A percentile compares a stretch with the other conserved stretches of the same genome.
These are phyloP conservation scores for Fusarium napiforme DNA, from an alignment of 2,329 filamentous ascomycete species.

Conservation along the genomic window DNA sequence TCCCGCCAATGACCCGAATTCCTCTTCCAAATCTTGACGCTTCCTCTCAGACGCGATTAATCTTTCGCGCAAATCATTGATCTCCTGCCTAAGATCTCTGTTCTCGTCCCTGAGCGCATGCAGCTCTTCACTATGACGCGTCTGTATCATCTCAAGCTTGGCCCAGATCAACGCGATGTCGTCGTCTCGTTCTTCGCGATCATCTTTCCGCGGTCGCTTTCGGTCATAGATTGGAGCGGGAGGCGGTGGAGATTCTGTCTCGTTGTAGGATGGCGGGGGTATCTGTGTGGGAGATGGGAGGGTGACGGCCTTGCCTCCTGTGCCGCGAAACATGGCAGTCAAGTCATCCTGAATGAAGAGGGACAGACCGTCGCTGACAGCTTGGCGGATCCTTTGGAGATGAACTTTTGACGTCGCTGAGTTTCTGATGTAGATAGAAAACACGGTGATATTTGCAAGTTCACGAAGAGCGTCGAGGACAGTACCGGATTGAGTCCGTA, in stretches of 20 bases:
- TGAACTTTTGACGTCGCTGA: background rate
- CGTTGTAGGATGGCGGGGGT: conserved; percentile 3
- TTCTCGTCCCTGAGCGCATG: background rate
- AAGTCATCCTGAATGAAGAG: conserved; percentile 5
- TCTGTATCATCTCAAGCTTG: background rate
- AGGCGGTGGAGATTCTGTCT: conserved; percentile 8
- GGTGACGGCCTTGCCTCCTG: conserved; percentile 12
- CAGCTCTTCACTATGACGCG: background rate
- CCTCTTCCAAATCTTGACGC: background rate
- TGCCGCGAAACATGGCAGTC: conserved; percentile 9
- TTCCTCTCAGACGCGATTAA: background rate
- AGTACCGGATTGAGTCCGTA: conserved; percentile 10
- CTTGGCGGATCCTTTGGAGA: conserved; percentile 6
- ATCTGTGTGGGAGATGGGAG: background rate
- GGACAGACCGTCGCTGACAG: background rate
- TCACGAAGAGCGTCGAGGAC: conserved; percentile 27
- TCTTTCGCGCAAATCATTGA: conserved; percentile 2
- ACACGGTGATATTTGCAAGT: background rate
- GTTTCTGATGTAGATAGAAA: conserved; percentile 15
- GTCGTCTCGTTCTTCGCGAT: conserved; percentile 1
- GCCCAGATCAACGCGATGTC: conserved; percentile 18
- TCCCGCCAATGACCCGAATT: background rate
- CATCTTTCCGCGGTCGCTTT: conserved; percentile 7
- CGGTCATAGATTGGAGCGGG: background rate
- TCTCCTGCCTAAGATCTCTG: conserved; percentile 4